Evolutionary conservation across 768 basidiomycete species (phyloP), one percentile per base, ranked within the genome.

Genomic region (Mycena kentingensis): DNA sequence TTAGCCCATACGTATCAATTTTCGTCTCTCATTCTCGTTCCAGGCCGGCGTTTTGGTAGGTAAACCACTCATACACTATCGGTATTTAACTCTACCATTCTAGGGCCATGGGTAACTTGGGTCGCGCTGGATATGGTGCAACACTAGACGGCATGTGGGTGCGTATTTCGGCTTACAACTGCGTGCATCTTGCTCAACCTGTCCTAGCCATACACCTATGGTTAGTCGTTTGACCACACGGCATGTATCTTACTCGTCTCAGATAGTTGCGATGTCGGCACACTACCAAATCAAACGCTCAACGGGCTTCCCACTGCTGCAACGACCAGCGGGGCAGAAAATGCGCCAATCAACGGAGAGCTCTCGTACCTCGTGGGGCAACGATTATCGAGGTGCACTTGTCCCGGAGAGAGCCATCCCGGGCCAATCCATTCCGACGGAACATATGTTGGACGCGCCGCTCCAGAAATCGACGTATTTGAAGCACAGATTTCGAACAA

Each of bases 261-360:
- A n/a, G 87, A 91, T 60, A 70, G 78, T 12, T 97, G 96, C 62
- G 95, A 98, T 65, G 82, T 94, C n/a, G 95, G 95, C n/a, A 94
- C 94, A 1, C 75, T 80, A 11, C 67, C 78, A 8, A 98, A 98
- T 67, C 95, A 98, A 68, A 87, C 90, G 1, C 39, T 81, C 35
- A 79, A 87, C 54, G 87, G 84, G 2, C 64, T 63, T 44, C 94
- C 93, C 2, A 53, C 55, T 11, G 78, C 85, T 2, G 85, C 90
- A 5, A 71, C 77, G 4, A 70, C 70, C n/a, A 76, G 77, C 42
- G 92, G 92, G 15, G 87, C 46, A 31, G 42, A 34, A 1, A 41
- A 89, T 60, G 62, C 71, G 1, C 63, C 63, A 12, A 72, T 80
- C 43, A 73, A 73, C 46, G 77, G 75, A 38, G 77, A 73, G 12